Percentiles rank a stretch among this genome's conserved stretches.
Conservation (phyloP, 345 rosid species). For the Mangifera indica region DNA sequence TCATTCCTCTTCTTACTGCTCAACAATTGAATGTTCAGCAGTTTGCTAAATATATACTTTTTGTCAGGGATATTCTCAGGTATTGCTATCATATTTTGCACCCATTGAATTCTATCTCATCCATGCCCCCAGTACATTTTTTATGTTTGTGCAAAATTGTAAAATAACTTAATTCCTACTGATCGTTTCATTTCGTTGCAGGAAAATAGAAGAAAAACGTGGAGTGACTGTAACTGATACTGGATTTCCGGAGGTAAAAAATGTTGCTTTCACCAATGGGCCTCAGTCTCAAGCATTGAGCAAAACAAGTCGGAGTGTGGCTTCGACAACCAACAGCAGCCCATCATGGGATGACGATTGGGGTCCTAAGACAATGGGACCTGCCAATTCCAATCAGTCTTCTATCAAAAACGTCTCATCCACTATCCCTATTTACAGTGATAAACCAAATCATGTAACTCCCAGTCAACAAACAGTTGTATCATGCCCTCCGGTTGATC, state of each 20-base stretch:
- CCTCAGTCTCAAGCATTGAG: constrained; percentile 44
- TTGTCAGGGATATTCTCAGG: constrained; percentile 92
- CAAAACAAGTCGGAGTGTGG: constrained; percentile 46
- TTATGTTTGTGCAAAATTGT: neutral
- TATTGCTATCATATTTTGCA: constrained; percentile 23
- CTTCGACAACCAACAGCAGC: constrained; percentile 47
- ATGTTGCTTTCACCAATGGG: constrained; percentile 43
- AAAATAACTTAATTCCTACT: neutral
- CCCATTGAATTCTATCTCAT: constrained; percentile 1
- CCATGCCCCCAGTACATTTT: neutral
- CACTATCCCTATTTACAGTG: constrained; percentile 24
- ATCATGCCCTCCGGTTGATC: constrained; percentile 69
- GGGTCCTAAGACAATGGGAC: constrained; percentile 52
- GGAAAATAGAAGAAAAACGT: constrained; percentile 84
- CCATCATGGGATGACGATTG: constrained; percentile 91
- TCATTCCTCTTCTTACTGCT: constrained; percentile 84
- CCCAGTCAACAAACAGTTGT: constrained; percentile 44
- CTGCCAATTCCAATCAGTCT: constrained; percentile 29
- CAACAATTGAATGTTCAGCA: constrained; percentile 91
- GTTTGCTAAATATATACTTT: constrained; percentile 90
- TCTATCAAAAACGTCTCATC: constrained; percentile 18
- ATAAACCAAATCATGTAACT: constrained; percentile 38
- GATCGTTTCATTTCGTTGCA: constrained; percentile 29
- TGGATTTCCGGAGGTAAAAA: constrained; percentile 56
- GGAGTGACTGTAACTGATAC: constrained; percentile 68